Base-by-base conservation (phyloP, 768 basidiomycete species). In the Mycena olivaceomarginata region DNA sequence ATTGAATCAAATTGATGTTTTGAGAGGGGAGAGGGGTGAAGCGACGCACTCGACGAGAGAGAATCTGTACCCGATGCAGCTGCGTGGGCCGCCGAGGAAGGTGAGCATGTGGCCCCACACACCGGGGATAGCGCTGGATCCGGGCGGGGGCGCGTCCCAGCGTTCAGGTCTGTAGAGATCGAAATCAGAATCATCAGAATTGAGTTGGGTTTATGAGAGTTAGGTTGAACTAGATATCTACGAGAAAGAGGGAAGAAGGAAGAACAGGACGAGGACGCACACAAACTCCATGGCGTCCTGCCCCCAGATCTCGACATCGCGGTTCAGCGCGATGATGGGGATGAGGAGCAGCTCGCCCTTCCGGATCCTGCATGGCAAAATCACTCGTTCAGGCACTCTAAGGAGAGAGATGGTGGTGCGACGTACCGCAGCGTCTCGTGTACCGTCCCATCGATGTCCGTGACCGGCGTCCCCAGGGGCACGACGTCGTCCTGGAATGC, bases 21-120 rank as follows among this genome's bases (percentile, higher is more conserved):
- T 8, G 25, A 60, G 18, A 51, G 8, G 2, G 25, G 25, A 25
- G 16, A 16, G 13, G 2, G 31, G 31, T 4, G 31, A 4, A 4
- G 5, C 7, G 31, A 41, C 67, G 15, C 51, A 68, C 72, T 76
- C 76, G 15, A 64, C 72, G 48, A 77, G 71, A 59, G 76, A 53
- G 76, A 77, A 77, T 2, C 71, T 48, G 67, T 56, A 77, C 85
- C 89, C 76, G 51, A 90, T 89, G 76, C 90, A 91, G 1, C 85
- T 84, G 22, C 85, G 85, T 7, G 89, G 87, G 22, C 90, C 90
- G 43, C 86, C 87, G 2, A 87, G 65, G 84, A 91, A 90, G 1
- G 86, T 83, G 51, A 89, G 63, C 39, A 87, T 51, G 78, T 87
- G 82, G 4, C 85, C 82, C 83, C 84, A 88, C 1, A 90, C 83